Evolutionary conservation across 2,329 filamentous ascomycete species (phyloP).

Genomic region (Calonectria naviculata): DNA sequence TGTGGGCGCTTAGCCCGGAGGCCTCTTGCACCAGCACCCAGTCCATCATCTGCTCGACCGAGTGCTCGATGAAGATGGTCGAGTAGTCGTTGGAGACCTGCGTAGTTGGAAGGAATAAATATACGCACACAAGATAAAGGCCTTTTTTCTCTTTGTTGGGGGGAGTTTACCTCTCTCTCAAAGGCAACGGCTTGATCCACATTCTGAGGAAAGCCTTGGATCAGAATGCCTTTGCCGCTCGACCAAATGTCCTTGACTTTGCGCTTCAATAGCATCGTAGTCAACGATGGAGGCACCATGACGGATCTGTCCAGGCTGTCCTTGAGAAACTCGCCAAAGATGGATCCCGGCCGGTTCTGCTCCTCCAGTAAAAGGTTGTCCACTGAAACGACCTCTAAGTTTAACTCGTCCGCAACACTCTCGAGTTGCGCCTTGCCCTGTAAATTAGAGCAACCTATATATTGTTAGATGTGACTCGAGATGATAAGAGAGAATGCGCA

Average conservation of each 20-base stretch:
- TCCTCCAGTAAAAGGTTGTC: slow-evolving; percentile 19
- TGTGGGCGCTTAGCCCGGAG: background rate
- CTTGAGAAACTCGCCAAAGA: slow-evolving; percentile 22
- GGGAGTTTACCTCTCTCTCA: slow-evolving; percentile 26
- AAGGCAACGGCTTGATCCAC: slow-evolving; percentile 17
- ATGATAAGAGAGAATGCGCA: background rate
- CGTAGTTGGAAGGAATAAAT: background rate
- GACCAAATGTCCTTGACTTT: slow-evolving; percentile 14
- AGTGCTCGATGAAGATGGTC: slow-evolving; percentile 9
- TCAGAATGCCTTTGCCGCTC: slow-evolving; percentile 15
- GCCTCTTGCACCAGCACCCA: background rate
- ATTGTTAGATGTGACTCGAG: background rate
- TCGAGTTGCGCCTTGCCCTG: background rate
- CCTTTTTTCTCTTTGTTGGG: too few species aligned
- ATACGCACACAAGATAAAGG: too few species aligned
- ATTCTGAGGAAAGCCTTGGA: slow-evolving; percentile 19
- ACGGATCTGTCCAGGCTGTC: slow-evolving; percentile 12
- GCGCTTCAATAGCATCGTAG: slow-evolving; percentile 19
- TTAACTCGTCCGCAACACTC: background rate
- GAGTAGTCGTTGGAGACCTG: slow-evolving; percentile 19
- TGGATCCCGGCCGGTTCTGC: slow-evolving; percentile 11
- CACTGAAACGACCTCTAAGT: slow-evolving; percentile 18
- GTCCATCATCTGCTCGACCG: background rate
- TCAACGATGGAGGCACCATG: slow-evolving; percentile 12
- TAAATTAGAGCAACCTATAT: slow-evolving; percentile 2